Conservation (phyloP, 2,329 filamentous ascomycete genomes). For the Colletotrichum euphorbiae region DNA sequence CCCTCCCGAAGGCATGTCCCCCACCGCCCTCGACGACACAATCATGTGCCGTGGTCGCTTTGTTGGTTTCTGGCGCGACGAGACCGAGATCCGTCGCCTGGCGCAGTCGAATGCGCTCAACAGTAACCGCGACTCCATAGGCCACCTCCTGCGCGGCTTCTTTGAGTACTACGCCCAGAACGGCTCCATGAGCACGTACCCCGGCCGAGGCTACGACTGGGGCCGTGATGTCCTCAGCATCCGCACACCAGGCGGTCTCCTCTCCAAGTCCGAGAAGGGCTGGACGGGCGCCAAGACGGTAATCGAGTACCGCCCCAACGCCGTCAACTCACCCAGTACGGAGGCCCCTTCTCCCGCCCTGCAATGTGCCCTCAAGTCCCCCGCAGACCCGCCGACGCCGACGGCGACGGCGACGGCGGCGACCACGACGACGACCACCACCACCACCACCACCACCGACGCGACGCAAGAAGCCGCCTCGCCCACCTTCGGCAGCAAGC, state of each 20-base stretch:
- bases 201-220: constrained; percentile 78
- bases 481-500: constrained; percentile 28
- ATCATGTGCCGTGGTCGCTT: constrained; percentile 71
- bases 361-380: constrained; percentile 6
- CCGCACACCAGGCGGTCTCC: constrained; percentile 75
- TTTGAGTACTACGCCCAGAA: constrained; percentile 86
- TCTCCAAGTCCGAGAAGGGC: constrained; percentile 81
- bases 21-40: constrained; percentile 52
- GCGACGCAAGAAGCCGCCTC: constrained; percentile 11
- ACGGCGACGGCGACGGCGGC: no score
- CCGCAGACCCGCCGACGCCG: constrained; percentile 11
- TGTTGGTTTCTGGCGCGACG: constrained; percentile 83
- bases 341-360: constrained; percentile 11
- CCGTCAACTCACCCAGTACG: constrained; percentile 16
- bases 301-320: constrained; percentile 38
- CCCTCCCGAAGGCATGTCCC: constrained; percentile 45
- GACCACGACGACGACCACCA: background rate
- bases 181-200: constrained; percentile 62
- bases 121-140: constrained; percentile 76
- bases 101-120: constrained; percentile 70
- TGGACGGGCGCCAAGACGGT: constrained; percentile 88
- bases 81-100: constrained; percentile 73
- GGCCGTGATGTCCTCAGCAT: constrained; percentile 82
- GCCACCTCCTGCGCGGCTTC: constrained; percentile 81
- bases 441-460: background rate